phyloP scores from a whole-genome alignment of 306 rosid genomes.

The Glycine tomentella region DNA sequence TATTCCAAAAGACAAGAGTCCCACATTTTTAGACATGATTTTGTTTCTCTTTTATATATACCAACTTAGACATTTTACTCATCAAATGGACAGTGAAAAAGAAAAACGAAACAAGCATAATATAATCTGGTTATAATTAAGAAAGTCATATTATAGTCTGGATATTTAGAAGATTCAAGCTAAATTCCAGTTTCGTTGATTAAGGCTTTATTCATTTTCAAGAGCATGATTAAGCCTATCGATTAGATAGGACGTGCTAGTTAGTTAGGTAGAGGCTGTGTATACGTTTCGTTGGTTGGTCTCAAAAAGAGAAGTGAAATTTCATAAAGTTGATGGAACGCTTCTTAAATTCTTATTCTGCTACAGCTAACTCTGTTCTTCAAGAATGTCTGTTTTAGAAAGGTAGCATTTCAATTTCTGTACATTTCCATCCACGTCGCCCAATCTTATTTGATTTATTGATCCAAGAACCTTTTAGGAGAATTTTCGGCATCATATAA shows the following conservation, averaged over 20 bases:
- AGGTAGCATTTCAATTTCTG: neutral
- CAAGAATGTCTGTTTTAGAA: neutral
- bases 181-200: conserved; percentile 24
- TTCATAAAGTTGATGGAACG: conserved; percentile 48
- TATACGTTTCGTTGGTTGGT: conserved; percentile 16
- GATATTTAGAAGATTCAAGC: conserved; percentile 21
- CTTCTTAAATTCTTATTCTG: conserved; percentile 34
- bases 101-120: neutral
- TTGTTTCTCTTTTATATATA: too few species aligned
- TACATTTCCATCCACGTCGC: neutral
- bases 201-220: conserved; percentile 40
- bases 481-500: neutral
- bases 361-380: conserved; percentile 24
- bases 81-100: neutral
- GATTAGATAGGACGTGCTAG: conserved; percentile 13
- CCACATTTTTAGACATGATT: too few species aligned
- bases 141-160: neutral
- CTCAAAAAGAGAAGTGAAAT: conserved; percentile 25
- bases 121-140: neutral
- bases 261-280: conserved; percentile 40
- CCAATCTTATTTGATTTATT: neutral
- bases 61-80: too few species aligned
- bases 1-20: too few species aligned
- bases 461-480: neutral
- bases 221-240: conserved; percentile 41